Conservation (phyloP, 768 basidiomycete species). For the Tremella fuciformis region DNA sequence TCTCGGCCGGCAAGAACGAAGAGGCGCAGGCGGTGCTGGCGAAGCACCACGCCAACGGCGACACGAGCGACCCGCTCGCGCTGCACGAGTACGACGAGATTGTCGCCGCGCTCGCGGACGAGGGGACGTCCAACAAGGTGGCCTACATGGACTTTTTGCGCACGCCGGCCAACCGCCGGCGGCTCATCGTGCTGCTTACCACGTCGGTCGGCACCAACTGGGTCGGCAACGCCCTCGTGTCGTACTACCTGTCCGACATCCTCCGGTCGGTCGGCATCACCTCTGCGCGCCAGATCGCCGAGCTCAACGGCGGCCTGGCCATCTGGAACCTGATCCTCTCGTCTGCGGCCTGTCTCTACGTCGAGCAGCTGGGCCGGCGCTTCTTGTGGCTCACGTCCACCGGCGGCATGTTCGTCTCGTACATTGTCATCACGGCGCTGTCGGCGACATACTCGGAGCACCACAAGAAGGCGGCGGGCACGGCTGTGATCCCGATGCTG, state of each 20-base stretch:
- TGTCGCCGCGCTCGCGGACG: slow-evolving; percentile 24
- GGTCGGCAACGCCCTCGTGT: slow-evolving; percentile 34
- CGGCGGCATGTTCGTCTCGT: slow-evolving; percentile 32
- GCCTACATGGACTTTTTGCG: slow-evolving; percentile 27
- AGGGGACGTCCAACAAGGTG: slow-evolving; percentile 11
- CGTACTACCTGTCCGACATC: slow-evolving; percentile 37
- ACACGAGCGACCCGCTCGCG: slow-evolving; percentile 46
- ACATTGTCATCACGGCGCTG: slow-evolving; percentile 29
- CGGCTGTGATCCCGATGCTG: slow-evolving; percentile 24
- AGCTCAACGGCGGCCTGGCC: slow-evolving; percentile 47
- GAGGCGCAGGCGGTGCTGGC: slow-evolving; percentile 54
- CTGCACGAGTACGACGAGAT: slow-evolving; percentile 41
- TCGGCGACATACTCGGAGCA: slow-evolving; percentile 31
- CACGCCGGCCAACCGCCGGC: slow-evolving; percentile 27
- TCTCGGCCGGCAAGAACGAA: slow-evolving; percentile 31
- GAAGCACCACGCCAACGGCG: slow-evolving; percentile 77
- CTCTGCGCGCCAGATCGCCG: slow-evolving; percentile 47
- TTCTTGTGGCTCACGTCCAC: slow-evolving; percentile 25
- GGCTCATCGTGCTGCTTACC: slow-evolving; percentile 27
- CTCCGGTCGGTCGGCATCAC: slow-evolving; percentile 39
- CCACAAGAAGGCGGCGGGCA: slow-evolving; percentile 15
- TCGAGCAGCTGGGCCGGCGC: slow-evolving; percentile 39
- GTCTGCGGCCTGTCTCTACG: slow-evolving; percentile 15
- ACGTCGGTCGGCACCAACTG: slow-evolving; percentile 34
- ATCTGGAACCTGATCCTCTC: slow-evolving; percentile 17